Conservation (phyloP, 768 basidiomycete species). For the Suillus fuscotomentosus region DNA sequence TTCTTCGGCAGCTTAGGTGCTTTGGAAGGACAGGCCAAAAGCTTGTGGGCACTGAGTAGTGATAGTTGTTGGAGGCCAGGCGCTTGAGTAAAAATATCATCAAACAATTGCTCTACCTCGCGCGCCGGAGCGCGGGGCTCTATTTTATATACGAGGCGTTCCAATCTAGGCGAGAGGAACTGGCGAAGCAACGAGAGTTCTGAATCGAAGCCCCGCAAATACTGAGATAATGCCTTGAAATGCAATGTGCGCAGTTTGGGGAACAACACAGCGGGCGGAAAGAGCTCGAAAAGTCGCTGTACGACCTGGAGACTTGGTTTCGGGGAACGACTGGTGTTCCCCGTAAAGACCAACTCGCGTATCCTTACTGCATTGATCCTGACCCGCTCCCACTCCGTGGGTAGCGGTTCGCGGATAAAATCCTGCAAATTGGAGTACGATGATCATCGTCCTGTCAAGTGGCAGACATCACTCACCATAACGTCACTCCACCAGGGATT, state of each 20-base stretch:
- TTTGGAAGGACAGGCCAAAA: no score
- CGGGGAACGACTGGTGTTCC: not conserved
- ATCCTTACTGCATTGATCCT: not conserved
- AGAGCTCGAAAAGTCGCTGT: not conserved
- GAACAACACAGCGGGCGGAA: not conserved
- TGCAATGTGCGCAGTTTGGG: not conserved
- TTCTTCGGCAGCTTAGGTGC: not conserved
- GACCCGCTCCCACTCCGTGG: not conserved
- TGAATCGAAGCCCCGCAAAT: not conserved
- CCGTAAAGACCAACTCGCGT: not conserved
- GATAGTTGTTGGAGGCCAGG: not conserved
- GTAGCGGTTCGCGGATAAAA: not conserved
- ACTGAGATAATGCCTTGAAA: not conserved
- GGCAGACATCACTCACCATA: not conserved
- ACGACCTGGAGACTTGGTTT: not conserved
- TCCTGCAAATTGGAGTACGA: not conserved
- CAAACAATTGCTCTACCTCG: not conserved
- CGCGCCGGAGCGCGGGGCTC: no score
- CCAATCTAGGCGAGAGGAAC: not conserved
- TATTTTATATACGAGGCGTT: not conserved
- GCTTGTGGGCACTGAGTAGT: not conserved
- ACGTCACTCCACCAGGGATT: accelerated
- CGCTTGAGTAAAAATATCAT: not conserved
- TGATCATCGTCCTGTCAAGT: not conserved
- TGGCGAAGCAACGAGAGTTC: not conserved